A percentile compares a stretch with the other conserved stretches of the same genome.
These are phyloP conservation scores for Zizania latifolia DNA, from an alignment of 176 grass and related monocot genomes.

Conservation along the genomic window DNA sequence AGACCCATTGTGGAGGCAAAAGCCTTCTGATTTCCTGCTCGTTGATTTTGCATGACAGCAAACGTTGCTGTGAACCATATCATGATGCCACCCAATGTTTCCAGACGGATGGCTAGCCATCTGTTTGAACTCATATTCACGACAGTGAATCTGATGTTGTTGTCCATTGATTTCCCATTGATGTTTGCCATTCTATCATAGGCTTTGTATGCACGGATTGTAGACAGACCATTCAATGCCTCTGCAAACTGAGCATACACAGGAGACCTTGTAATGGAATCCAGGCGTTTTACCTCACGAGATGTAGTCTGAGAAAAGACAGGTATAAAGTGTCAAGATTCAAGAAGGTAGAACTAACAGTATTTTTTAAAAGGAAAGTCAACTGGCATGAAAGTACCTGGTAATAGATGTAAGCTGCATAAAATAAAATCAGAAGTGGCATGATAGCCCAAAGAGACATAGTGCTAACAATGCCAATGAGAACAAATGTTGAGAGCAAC, in stretches of 20 bases:
- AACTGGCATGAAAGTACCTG: slow-evolving; percentile 58
- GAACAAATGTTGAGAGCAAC: slow-evolving; percentile 89
- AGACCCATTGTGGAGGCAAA: slow-evolving; percentile 99
- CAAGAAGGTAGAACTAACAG: slow-evolving; percentile 23
- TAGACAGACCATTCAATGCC: slow-evolving; percentile 93
- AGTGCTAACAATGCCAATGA: slow-evolving; percentile 94
- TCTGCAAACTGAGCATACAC: slow-evolving; percentile 97
- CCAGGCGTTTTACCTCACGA: slow-evolving; percentile 90
- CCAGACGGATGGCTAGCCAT: slow-evolving; percentile 95
- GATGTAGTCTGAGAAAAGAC: slow-evolving; percentile 65
- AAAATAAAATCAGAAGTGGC: slow-evolving; percentile 97
- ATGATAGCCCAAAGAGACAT: slow-evolving; percentile 96
- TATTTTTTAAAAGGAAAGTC: background rate
- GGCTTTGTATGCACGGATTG: slow-evolving; percentile 94
- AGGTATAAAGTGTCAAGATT: slow-evolving; percentile 31
- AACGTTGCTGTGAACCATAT: slow-evolving; percentile 97
- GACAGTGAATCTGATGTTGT: slow-evolving; percentile 91
- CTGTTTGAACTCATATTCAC: slow-evolving; percentile 92
- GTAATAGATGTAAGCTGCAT: slow-evolving; percentile 90
- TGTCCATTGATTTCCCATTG: slow-evolving; percentile 95
- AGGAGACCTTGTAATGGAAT: slow-evolving; percentile 94
- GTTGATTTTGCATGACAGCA: slow-evolving; percentile 98
- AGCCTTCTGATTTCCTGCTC: slow-evolving; percentile 75
- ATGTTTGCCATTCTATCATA: slow-evolving; percentile 96
- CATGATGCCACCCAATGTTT: slow-evolving; percentile 96